These are phyloP conservation scores for Mucor indicus DNA, from an alignment of 371 early-diverging fungal species.

Conservation along the genomic window DNA sequence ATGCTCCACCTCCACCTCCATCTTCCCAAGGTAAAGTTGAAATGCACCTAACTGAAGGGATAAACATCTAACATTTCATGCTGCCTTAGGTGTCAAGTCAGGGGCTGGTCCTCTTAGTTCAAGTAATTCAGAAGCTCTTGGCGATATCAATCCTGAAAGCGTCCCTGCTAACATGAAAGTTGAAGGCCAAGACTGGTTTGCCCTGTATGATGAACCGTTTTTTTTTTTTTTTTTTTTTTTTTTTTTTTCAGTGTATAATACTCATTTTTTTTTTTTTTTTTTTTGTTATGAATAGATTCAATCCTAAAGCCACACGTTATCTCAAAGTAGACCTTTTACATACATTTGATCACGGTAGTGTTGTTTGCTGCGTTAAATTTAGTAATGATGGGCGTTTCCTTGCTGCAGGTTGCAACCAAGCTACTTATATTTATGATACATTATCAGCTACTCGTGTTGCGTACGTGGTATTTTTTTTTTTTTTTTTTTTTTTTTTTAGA, in stretches of 20 bases:
- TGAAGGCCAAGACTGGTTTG: slow-evolving; percentile 92
- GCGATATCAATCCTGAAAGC: slow-evolving; percentile 81
- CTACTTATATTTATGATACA: slow-evolving; percentile 89
- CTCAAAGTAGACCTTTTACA: slow-evolving; percentile 84
- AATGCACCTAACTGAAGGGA: too few species aligned
- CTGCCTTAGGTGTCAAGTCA: too few species aligned
- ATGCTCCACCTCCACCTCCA: background rate
- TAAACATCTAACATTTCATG: too few species aligned
- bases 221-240: too few species aligned
- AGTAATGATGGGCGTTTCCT: slow-evolving; percentile 88
- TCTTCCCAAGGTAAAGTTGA: background rate
- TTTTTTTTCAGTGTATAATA: background rate
- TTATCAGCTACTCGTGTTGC: too few species aligned
- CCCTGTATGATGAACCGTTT: slow-evolving; percentile 59
- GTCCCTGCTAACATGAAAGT: slow-evolving; percentile 81
- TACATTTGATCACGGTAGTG: slow-evolving; percentile 83
- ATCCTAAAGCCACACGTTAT: slow-evolving; percentile 67
- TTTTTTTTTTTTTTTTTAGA: too few species aligned
- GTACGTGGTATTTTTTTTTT: slow-evolving; percentile 65
- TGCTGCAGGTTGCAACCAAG: slow-evolving; percentile 94
- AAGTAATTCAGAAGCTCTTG: slow-evolving; percentile 23
- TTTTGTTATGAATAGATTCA: slow-evolving; percentile 47
- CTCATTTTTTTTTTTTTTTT: background rate
- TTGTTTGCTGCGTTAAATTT: slow-evolving; percentile 97
- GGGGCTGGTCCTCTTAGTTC: slow-evolving; percentile 27